Conservation (phyloP, 78 protist genomes). For the Kipferlia bialata region DNA sequence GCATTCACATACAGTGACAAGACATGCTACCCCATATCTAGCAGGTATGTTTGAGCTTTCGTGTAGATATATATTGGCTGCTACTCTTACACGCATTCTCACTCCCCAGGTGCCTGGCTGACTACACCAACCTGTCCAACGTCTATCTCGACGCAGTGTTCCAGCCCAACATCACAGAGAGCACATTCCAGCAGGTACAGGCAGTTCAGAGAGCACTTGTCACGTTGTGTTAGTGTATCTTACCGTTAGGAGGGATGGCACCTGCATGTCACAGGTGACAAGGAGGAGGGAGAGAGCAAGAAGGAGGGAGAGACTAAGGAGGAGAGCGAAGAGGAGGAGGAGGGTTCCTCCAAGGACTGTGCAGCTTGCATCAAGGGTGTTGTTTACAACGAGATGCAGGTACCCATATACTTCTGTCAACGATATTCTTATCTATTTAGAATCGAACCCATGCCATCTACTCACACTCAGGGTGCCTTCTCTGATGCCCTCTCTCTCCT, state of each 20-base stretch:
- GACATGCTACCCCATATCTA: conserved; percentile 46
- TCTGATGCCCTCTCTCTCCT: conserved; percentile 6
- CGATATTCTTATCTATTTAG: too few species aligned
- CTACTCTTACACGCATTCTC: not conserved
- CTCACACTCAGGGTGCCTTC: too few species aligned
- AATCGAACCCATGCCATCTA: too few species aligned
- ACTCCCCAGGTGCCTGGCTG: not conserved
- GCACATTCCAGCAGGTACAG: too few species aligned
- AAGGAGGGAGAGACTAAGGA: too few species aligned
- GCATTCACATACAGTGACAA: conserved; percentile 47
- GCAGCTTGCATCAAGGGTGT: conserved; percentile 30
- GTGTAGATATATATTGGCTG: not conserved
- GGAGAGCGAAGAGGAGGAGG: too few species aligned
- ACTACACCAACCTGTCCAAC: conserved; percentile 35
- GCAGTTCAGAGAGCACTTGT: too few species aligned
- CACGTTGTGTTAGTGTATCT: too few species aligned
- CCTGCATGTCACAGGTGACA: conserved; percentile 1
- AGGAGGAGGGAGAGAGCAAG: not conserved
- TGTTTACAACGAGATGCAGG: conserved; percentile 38
- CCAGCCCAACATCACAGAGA: conserved; percentile 16
- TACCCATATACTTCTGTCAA: too few species aligned
- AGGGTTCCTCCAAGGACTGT: too few species aligned
- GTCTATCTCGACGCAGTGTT: conserved; percentile 50
- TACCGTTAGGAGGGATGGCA: conserved; percentile 8
- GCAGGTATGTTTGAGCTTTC: conserved; percentile 13